phyloP scores from a whole-genome alignment of 176 grass and related monocot genomes.

The Hordeum vulgare region MorexV3_pseudomolecules_assembly NC_058520.1:543058762-543059261 shows the following conservation, averaged over 20 bases:
- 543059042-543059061: not conserved
- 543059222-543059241: not conserved
- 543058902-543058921: constrained; percentile 42
- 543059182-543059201: constrained; percentile 23
- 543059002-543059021: constrained; percentile 72
- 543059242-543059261: constrained; percentile 16
- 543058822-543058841: constrained; percentile 26
- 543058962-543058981: constrained; percentile 37
- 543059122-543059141: constrained; percentile 65
- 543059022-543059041: constrained; percentile 80
- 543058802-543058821: constrained; percentile 7
- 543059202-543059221: not conserved
- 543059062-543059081: not conserved
- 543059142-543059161: constrained; percentile 50
- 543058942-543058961: constrained; percentile 51
- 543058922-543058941: constrained; percentile 54
- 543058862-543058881: constrained; percentile 83
- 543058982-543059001: constrained; percentile 57
- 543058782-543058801: not conserved
- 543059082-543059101: not conserved
- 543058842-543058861: constrained; percentile 39
- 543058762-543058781: not conserved
- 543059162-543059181: constrained; percentile 32
- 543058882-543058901: constrained; percentile 77
- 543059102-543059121: constrained; percentile 24